Base-by-base conservation (phyloP, 352 stramenopile genomes). In the Pythium sukuiense region DNA sequence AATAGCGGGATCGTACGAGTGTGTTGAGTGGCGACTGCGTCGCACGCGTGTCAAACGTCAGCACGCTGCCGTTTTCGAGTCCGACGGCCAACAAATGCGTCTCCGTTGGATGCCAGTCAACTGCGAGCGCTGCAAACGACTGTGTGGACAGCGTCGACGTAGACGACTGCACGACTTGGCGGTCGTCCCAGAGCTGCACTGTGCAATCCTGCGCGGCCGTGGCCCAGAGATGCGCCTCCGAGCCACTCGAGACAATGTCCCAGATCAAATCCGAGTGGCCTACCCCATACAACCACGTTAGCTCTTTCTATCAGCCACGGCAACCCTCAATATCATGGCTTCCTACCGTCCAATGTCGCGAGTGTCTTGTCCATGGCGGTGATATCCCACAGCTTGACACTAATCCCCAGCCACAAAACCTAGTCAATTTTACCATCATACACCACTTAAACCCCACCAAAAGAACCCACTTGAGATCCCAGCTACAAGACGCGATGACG, bases 361-460 rank as follows among this genome's bases (percentile, higher is more conserved):
- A 87, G 20, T 1, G 73, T 73, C 63, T 78, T 83, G 55, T 82
- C 70, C 70, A 83, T 79, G 5, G 67, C 56, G 6, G 50, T 54
- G 43, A 90, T 65, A 73, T 95, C 81, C 86, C 86, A 95, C 5
- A 95, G 27, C 66, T 93, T 93, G 55, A 93, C 83, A 6, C 83
- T 91, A 27, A 24, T 24, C 35, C 18, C 43, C 14, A 62, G 13
- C 26, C 37, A 45, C 13, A 61, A 8, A 2, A n/a, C n/a, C n/a
- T n/a, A n/a, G n/a, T n/a, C n/a, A n/a, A n/a, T n/a, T n/a, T n/a
- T n/a, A n/a, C n/a, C n/a, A n/a, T n/a, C n/a, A n/a, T n/a, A n/a
- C n/a, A n/a, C n/a, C n/a, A n/a, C n/a, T n/a, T n/a, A n/a, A n/a
- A n/a, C n/a, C n/a, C n/a, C n/a, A n/a, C n/a, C n/a, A n/a, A n/a